Base-by-base conservation (phyloP, 257 asterid genomes). In the Ophiorrhiza pumila region DNA sequence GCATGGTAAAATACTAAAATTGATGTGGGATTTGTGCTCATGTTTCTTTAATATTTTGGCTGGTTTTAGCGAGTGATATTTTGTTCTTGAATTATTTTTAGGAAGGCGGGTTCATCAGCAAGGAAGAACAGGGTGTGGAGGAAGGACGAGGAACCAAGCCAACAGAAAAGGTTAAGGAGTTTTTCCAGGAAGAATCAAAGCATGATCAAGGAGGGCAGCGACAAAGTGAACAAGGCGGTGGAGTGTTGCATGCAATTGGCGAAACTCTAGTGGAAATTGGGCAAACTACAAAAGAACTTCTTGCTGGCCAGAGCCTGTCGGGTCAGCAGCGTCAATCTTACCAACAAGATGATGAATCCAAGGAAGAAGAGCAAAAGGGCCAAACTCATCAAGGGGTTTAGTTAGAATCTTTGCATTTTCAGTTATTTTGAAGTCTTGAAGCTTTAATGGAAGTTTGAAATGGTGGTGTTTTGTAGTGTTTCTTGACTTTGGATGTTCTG, bases 231-330 rank as follows among this genome's bases (percentile, higher is more conserved):
- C 34, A 32, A 23, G 79, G 79, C 7, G 85, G 84, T 0, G 82
- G 89, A 9, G 83, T 88, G 25, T 37, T 91, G 45, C 90, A 83
- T 22, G 97, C 97, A 13, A 83, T 93, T 22, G 98, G 96, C 50
- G 96, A 93, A 83, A 93, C 97, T 81, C 13, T 91, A 83, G 85
- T 78, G 4, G 98, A 93, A 65, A 93, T 93, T 1, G 97, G 97
- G 25, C 88, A 89, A 74, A 89, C 93, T 0, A 85, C 97, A 0
- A 89, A 81, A 76, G 90, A 86, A 27, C 85, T 93, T 9, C 86
- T 93, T 0, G 71, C 71, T 0, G 98, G 98, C 0, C 87, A 71
- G 41, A 47, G 59, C 47, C 79, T 76, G 0, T 59, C 71, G 13
- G 53, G 53, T 58, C 79, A 77, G 0, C 79, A 77, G 0, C 50